These are phyloP conservation scores for Candida golubevii DNA, from an alignment of 805 yeast genomes.

Conservation along the genomic window DNA sequence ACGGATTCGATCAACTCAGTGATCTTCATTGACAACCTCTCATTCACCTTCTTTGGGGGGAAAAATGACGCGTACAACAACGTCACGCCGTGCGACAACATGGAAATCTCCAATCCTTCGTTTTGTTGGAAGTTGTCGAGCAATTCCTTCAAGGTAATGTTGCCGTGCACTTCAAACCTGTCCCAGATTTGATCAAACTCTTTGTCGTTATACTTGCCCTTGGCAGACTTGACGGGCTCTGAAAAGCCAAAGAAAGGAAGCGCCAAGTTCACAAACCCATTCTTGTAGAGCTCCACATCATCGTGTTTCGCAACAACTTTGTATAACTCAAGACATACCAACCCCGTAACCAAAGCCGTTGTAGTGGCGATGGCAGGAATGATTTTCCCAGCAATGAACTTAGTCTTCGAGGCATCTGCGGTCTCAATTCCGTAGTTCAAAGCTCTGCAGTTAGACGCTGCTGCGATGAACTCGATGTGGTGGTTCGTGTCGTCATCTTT, in stretches of 20 bases:
- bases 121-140: constrained; percentile 70
- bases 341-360: constrained; percentile 95
- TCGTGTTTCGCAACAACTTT: constrained; percentile 77
- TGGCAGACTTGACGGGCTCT: constrained; percentile 86
- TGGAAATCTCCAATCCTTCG: constrained; percentile 83
- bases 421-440: constrained; percentile 82
- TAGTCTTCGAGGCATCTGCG: constrained; percentile 86
- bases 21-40: constrained; percentile 62
- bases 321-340: constrained; percentile 86
- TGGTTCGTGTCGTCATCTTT: constrained; percentile 97
- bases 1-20: constrained; percentile 79
- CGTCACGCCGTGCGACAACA: constrained; percentile 90
- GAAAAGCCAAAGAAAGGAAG: constrained; percentile 95
- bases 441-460: constrained; percentile 96
- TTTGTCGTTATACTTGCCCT: constrained; percentile 74
- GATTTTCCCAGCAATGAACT: constrained; percentile 96
- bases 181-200: constrained; percentile 92
- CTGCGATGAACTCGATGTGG: constrained; percentile 92
- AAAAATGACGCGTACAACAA: constrained; percentile 88
- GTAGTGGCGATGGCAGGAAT: constrained; percentile 99
- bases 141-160: constrained; percentile 69
- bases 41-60: constrained; percentile 86
- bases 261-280: constrained; percentile 89
- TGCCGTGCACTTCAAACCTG: constrained; percentile 77
- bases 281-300: constrained; percentile 81